phyloP scores from a whole-genome alignment of 345 rosid genomes.

The Eutrema japonicum region DNA sequence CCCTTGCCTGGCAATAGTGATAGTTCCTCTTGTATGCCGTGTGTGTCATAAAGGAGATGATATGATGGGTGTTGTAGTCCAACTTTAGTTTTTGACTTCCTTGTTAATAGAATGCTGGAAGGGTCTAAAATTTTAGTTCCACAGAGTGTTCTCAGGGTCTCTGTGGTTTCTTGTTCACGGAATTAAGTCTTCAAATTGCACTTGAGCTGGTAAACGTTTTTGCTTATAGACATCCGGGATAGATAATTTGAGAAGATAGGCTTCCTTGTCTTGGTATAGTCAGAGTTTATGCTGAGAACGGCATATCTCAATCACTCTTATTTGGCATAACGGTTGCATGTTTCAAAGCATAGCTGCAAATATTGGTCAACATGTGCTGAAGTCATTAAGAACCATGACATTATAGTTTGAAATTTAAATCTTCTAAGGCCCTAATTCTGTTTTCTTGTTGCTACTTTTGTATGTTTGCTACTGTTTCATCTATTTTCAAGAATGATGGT shows the following conservation, averaged over 20 bases:
- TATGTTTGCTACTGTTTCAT: constrained; percentile 43
- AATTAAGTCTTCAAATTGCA: constrained; percentile 23
- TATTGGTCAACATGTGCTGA: neutral
- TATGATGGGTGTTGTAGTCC: constrained; percentile 18
- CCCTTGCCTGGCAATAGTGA: constrained; percentile 20
- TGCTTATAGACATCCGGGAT: constrained; percentile 9
- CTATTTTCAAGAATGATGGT: constrained; percentile 64
- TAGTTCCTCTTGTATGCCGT: constrained; percentile 14
- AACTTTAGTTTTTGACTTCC: constrained; percentile 21
- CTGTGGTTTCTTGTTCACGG: constrained; percentile 12
- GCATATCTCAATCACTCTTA: constrained; percentile 16
- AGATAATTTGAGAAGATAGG: constrained; percentile 11
- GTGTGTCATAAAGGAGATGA: constrained; percentile 5
- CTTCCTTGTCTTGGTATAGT: constrained; percentile 2
- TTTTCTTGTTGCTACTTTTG: constrained; percentile 34
- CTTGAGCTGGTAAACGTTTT: constrained; percentile 14
- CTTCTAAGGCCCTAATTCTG: constrained; percentile 28
- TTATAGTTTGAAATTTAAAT: constrained; percentile 25
- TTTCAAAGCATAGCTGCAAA: constrained; percentile 27
- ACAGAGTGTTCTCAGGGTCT: neutral
- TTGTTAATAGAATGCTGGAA: constrained; percentile 1
- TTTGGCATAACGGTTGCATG: constrained; percentile 7
- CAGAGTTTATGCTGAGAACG: neutral
- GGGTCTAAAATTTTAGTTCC: constrained; percentile 25
- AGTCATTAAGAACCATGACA: constrained; percentile 17